Percentiles rank a stretch among this genome's conserved stretches.
phyloP scores from a whole-genome alignment of 768 basidiomycete species.

The Podaxis carcinomalis region DNA sequence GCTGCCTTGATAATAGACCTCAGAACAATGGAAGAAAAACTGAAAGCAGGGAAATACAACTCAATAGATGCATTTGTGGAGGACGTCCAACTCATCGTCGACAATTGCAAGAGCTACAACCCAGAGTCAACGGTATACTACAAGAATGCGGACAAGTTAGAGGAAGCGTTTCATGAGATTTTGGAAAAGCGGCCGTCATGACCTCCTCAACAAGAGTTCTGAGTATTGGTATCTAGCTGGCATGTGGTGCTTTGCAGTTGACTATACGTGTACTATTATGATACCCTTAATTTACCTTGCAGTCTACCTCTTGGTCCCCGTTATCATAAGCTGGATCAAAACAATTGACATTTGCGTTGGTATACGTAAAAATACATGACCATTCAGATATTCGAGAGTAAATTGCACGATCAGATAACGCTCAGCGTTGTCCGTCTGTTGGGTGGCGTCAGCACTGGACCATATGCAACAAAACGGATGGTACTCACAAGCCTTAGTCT shows the following conservation, averaged over 20 bases:
- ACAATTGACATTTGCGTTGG: not conserved
- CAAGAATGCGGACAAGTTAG: conserved; percentile 81
- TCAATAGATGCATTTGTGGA: conserved; percentile 68
- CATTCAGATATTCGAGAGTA: not conserved
- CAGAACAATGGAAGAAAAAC: conserved; percentile 81
- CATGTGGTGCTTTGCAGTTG: not conserved
- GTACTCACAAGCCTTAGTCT: conserved; percentile 41
- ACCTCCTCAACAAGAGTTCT: not conserved
- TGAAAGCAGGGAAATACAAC: conserved; percentile 82
- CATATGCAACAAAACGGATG: not conserved
- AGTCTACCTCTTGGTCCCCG: not conserved
- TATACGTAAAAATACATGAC: not conserved
- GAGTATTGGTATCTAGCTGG: not conserved
- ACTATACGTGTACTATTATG: conserved; percentile 10
- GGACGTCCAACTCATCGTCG: conserved; percentile 82
- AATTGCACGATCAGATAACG: not conserved
- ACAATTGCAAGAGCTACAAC: conserved; percentile 90
- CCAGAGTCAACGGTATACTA: conserved; percentile 74
- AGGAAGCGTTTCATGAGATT: conserved; percentile 66
- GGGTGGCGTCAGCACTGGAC: conserved; percentile 2
- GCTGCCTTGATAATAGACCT: conserved; percentile 52
- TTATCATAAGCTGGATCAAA: not conserved
- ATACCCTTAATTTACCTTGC: conserved; percentile 1
- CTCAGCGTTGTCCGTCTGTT: conserved; percentile 50
- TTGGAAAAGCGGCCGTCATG: conserved; percentile 7